Evolutionary conservation across 1,284 basidiomycete genomes (phyloP).

Genomic region (Tetrapyrgos nigripes): DNA sequence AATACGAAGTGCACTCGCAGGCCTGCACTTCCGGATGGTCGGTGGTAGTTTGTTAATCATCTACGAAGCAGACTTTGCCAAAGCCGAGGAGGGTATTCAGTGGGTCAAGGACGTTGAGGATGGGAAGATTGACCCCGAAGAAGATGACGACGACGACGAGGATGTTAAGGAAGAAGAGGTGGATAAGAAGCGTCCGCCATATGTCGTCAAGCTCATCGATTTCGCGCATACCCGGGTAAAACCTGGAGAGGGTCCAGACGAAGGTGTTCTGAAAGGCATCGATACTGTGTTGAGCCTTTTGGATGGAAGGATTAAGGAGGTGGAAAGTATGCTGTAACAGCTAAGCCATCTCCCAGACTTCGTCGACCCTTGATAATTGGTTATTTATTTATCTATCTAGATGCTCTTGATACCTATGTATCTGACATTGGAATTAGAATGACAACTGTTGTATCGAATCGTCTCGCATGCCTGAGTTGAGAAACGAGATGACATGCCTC

Average conservation of each 20-base stretch:
- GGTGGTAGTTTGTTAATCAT: constrained; percentile 84
- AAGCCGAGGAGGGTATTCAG: constrained; percentile 47
- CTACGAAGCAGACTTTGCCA: constrained; percentile 76
- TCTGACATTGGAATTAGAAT: too few species aligned
- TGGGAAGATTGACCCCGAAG: constrained; percentile 33
- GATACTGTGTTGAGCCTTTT: constrained; percentile 67
- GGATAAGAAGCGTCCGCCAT: constrained; percentile 55
- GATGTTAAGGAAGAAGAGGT: constrained; percentile 46
- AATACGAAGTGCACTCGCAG: constrained; percentile 58
- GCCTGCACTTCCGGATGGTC: constrained; percentile 80
- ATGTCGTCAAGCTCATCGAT: constrained; percentile 85
- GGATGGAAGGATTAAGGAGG: constrained; percentile 53
- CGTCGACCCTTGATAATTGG: neutral
- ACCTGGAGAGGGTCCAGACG: constrained; percentile 81
- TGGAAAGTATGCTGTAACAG: constrained; percentile 18
- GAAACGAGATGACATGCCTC: too few species aligned
- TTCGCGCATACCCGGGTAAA: constrained; percentile 87
- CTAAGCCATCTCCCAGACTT: neutral
- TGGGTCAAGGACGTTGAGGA: constrained; percentile 24
- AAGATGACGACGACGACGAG: constrained; percentile 39
- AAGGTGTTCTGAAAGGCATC: constrained; percentile 78
- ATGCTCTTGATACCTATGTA: too few species aligned
- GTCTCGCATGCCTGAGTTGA: too few species aligned
- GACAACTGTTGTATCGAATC: too few species aligned
- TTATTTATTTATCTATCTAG: neutral